phyloP scores from a whole-genome alignment of 1,284 basidiomycete genomes.

The Hemileia vastatrix region DNA sequence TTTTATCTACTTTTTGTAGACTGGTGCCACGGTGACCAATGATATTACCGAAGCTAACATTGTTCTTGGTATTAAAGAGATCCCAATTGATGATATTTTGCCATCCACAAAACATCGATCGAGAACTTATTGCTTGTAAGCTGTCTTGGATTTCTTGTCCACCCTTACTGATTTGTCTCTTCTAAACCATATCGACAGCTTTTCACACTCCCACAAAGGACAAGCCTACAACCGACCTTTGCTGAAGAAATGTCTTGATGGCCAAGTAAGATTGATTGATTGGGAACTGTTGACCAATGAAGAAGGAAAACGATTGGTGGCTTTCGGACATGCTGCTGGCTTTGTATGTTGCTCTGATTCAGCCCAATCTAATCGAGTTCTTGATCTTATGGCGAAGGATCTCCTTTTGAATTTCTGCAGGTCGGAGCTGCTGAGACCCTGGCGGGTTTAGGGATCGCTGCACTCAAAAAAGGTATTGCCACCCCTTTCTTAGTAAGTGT shows the following conservation, averaged over 20 bases:
- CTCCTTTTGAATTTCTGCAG: constrained; percentile 52
- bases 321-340: constrained; percentile 54
- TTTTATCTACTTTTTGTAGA: constrained; percentile 49
- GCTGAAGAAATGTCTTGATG: constrained; percentile 54
- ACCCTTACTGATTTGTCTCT: constrained; percentile 40
- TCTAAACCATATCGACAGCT: constrained; percentile 65
- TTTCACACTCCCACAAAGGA: constrained; percentile 75
- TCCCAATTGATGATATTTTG: constrained; percentile 57
- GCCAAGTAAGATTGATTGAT: constrained; percentile 54
- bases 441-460: constrained; percentile 63
- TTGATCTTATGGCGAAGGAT: background rate
- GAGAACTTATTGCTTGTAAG: constrained; percentile 20
- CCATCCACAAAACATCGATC: constrained; percentile 23
- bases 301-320: constrained; percentile 53
- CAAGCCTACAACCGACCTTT: constrained; percentile 74
- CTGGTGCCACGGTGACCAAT: constrained; percentile 59
- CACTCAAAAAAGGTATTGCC: constrained; percentile 65
- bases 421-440: constrained; percentile 67
- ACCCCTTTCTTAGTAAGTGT: constrained; percentile 66
- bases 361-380: background rate
- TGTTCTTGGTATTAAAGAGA: constrained; percentile 77
- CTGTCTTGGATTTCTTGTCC: constrained; percentile 18
- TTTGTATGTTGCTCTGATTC: constrained; percentile 80
- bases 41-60: constrained; percentile 61
- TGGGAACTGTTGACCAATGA: constrained; percentile 65